Evolutionary conservation across 2,329 filamentous ascomycete species (phyloP).

Genomic region (Apiospora koreana): DNA sequence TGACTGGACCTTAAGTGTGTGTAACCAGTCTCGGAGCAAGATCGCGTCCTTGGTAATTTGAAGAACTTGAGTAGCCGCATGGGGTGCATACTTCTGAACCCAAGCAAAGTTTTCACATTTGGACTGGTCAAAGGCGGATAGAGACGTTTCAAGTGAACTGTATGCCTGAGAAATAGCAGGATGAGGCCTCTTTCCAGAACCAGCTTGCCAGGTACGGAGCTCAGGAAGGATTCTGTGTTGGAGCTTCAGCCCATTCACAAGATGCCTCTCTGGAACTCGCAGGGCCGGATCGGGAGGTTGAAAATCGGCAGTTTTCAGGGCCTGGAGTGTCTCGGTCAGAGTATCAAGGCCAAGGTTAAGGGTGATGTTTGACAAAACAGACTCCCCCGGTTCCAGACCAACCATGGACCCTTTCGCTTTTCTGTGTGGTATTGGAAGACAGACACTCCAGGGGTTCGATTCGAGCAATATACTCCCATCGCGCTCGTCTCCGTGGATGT

Average conservation of each 20-base stretch:
- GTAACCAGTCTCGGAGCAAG: slow-evolving; percentile 80
- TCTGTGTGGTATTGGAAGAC: slow-evolving; percentile 29
- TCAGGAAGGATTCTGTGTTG: slow-evolving; percentile 50
- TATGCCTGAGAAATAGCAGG: slow-evolving; percentile 63
- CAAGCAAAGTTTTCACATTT: slow-evolving; percentile 74
- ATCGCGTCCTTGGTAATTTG: slow-evolving; percentile 71
- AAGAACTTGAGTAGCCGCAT: slow-evolving; percentile 68
- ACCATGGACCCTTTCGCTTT: slow-evolving; percentile 54
- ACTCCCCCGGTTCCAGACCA: slow-evolving; percentile 42
- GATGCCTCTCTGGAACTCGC: slow-evolving; percentile 55
- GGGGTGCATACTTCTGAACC: slow-evolving; percentile 84
- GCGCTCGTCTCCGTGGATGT: slow-evolving; percentile 55
- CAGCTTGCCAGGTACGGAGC: slow-evolving; percentile 36
- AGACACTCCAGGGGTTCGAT: not conserved
- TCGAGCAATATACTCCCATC: not conserved
- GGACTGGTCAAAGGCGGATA: slow-evolving; percentile 80
- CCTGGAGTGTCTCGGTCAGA: slow-evolving; percentile 34
- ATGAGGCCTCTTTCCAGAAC: slow-evolving; percentile 41
- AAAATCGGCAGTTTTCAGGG: slow-evolving; percentile 41
- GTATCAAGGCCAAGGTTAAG: slow-evolving; percentile 42
- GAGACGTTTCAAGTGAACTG: slow-evolving; percentile 55
- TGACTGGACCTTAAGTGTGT: slow-evolving; percentile 71
- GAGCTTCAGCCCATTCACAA: slow-evolving; percentile 58
- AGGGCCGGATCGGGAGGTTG: slow-evolving; percentile 48
- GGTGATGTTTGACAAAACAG: slow-evolving; percentile 38